phyloP scores from a whole-genome alignment of 768 basidiomycete species.

The Basidioascus undulatus region DNA sequence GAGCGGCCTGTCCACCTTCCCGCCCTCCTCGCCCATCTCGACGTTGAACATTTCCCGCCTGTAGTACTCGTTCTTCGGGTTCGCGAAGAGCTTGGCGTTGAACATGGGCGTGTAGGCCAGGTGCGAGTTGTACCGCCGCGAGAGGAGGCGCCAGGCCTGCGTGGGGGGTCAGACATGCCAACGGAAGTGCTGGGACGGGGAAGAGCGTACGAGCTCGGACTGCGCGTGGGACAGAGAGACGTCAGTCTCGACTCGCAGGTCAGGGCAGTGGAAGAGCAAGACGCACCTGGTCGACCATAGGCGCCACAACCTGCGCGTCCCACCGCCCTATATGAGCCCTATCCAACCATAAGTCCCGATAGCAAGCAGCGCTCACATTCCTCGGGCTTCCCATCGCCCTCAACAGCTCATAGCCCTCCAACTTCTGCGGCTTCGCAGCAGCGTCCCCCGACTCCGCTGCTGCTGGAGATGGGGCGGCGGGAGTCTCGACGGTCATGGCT shows the following conservation, averaged over 20 bases:
- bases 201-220: slow-evolving; percentile 50
- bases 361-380: too few species aligned
- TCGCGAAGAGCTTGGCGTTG: slow-evolving; percentile 61
- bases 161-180: neutral
- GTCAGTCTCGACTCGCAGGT: too few species aligned
- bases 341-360: too few species aligned
- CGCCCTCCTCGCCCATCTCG: slow-evolving; percentile 56
- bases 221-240: too few species aligned
- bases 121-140: slow-evolving; percentile 60
- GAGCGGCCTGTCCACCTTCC: slow-evolving; percentile 48
- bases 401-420: too few species aligned
- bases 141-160: slow-evolving; percentile 73
- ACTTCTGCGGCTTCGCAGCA: too few species aligned
- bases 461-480: too few species aligned
- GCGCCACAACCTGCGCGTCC: slow-evolving; percentile 74
- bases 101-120: slow-evolving; percentile 97
- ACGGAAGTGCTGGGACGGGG: neutral
- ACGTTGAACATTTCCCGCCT: slow-evolving; percentile 45
- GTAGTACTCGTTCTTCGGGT: slow-evolving; percentile 28
- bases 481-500: too few species aligned
- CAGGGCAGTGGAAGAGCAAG: too few species aligned
- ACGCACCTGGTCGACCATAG: slow-evolving; percentile 99
- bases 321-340: too few species aligned
- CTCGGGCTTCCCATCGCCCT: too few species aligned
- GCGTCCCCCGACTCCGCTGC: too few species aligned